Evolutionary conservation across 139 green algal species (phyloP), one percentile per base, ranked within the genome.

Genomic region (Pseudopediastrum boryanum): DNA sequence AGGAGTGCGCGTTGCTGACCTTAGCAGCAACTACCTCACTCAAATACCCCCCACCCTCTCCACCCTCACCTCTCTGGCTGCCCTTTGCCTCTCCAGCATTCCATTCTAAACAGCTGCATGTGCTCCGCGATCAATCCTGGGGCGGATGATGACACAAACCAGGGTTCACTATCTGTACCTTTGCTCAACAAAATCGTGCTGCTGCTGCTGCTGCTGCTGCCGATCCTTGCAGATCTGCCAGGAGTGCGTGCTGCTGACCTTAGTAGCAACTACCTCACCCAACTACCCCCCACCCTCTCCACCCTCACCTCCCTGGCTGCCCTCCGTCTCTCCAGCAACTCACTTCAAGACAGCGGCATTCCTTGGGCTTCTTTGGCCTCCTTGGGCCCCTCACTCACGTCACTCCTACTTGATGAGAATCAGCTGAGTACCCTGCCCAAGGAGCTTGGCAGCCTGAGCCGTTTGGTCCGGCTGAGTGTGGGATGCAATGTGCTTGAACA

Each of bases 251-350:
- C 85, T 21, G 69, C 81, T 16, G 86, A 91, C 58, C 6, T 77
- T 5, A 78, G 81, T 16, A 77, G 85, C 78, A 92, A 92, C 71
- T 54, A 41, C 10, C 72, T 92, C 33, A 25, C 43, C 4, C 25
- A 36, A 9, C 64, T 92, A 58, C 81, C 86, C 2, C 0, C 46
- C 2, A 29, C 25, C 1, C 23, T 91, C 21, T 59, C 52, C 46
- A 16, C 36, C 23, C 77, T 92, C 13, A 72, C 38, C 48, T 58
- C 35, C 38, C 77, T 92, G 33, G 79, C 85, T 43, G 72, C 73
- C 4, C 84, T 92, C 38, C 58, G 83, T 2, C 75, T 92, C 27
- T 69, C 43, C 16, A 25, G 79, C 54, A 92, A 91, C 78, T 25
- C 21, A 10, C 75, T 92, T 36, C 29, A 54, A 23, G 78, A 84